Percentiles rank a stretch among this genome's conserved stretches.
phyloP scores from a whole-genome alignment of 768 basidiomycete species.

The Leccinum broughii region DNA sequence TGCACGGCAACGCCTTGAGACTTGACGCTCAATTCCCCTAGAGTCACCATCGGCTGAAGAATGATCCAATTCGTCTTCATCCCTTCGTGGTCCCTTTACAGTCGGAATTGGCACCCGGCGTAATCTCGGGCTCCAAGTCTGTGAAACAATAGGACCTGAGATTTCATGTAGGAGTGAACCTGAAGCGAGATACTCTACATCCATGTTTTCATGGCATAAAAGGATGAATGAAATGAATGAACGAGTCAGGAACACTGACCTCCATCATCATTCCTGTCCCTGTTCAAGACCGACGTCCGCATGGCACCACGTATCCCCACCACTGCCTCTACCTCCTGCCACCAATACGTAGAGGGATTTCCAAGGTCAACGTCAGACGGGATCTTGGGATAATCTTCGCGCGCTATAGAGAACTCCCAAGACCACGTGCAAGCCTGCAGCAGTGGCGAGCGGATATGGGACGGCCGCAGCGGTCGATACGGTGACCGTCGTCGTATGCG shows the following conservation, averaged over 20 bases:
- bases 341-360: conserved; percentile 14
- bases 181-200: background rate
- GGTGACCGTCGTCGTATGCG: background rate
- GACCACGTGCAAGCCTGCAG: conserved; percentile 2
- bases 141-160: too few relatives aligned
- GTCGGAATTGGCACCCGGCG: too few relatives aligned
- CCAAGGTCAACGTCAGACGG: background rate
- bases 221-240: too few relatives aligned
- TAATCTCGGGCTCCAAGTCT: too few relatives aligned
- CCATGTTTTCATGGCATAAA: background rate
- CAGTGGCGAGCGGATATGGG: conserved; percentile 5
- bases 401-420: background rate
- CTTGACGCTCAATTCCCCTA: too few relatives aligned
- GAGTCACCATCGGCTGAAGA: too few relatives aligned
- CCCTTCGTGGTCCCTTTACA: too few relatives aligned
- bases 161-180: too few relatives aligned
- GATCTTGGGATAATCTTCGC: background rate
- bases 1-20: too few relatives aligned
- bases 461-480: background rate
- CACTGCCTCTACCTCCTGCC: background rate
- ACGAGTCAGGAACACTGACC: background rate
- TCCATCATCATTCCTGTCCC: background rate
- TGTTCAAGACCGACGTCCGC: background rate
- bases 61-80: too few relatives aligned
- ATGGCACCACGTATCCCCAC: background rate